Base-by-base conservation (phyloP, 1,139 yeast species). In the Pichia sp. region DNA sequence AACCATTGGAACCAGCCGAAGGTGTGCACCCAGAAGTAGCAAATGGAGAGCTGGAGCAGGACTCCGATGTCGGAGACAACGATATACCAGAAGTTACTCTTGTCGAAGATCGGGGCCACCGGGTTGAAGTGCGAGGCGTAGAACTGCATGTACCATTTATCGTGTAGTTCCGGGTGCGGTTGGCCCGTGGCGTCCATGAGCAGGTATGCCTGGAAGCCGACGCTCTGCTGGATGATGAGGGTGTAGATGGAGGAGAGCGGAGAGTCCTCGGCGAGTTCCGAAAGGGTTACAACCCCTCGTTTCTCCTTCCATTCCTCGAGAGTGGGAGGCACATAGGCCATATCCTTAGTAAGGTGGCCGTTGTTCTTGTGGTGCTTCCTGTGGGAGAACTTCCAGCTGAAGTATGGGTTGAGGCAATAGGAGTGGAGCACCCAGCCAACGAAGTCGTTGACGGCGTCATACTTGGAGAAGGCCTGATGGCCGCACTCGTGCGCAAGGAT, bases 401-500 rank as follows among this genome's bases (percentile, higher is more conserved):
- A 87, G 72, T 85, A 87, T 45, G 96, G 96, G 53, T 87, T 95
- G 58, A 86, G 70, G 64, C 84, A 74, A 64, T 80, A 82, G 37
- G 95, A 85, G 72, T 87, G 96, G 56, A 87, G 72, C 36, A 85
- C 72, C 95, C 95, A 87, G 50, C 96, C 96, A 48, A 84, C 83
- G 46, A 79, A 69, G 67, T 87, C 93, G 68, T 87, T 87, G 58
- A 87, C 78, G 65, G 73, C 67, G 58, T 78, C 78, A 65, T 82
- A 82, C 63, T 85, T 89, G 25, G 87, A 80, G 65, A 87, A 87
- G 28, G 95, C 95, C 54, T 83, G 85, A 70, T 87, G 96, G 50
- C 96, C 96, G 73, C 96, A 87, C 71, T 87, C 96, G 70, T 87
- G 96, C 55, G 95, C 95, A 68, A 87, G 70, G 58, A 87, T 85